These are phyloP conservation scores for Berkeleyomyces basicola DNA, from an alignment of 2,329 filamentous ascomycete genomes.

Conservation along the genomic window DNA sequence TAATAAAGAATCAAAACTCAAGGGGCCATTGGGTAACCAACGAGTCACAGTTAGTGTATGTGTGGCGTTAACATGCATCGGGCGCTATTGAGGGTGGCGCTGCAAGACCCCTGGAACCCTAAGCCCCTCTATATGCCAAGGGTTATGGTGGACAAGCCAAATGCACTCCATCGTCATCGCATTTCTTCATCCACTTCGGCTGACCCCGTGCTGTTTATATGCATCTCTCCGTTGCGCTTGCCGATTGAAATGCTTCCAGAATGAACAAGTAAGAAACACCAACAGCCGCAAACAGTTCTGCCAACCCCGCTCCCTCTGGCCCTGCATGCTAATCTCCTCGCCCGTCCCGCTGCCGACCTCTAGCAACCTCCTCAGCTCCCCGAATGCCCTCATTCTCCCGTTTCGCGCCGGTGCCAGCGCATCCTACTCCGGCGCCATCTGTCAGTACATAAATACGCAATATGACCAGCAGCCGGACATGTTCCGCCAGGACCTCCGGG, in stretches of 20 bases:
- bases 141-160: neutral
- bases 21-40: too few relatives aligned
- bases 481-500: constrained; percentile 73
- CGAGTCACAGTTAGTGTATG: too few relatives aligned
- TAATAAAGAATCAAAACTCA: too few relatives aligned
- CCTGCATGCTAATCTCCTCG: neutral
- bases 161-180: neutral
- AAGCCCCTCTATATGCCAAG: neutral
- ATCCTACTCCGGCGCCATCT: constrained; percentile 66
- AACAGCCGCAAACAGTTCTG: neutral
- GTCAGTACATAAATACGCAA: constrained; percentile 90
- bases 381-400: constrained; percentile 59
- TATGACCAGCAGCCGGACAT: constrained; percentile 98
- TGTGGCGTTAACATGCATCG: too few relatives aligned
- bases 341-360: neutral
- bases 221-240: neutral
- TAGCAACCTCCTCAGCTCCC: constrained; percentile 8
- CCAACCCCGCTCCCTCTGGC: neutral
- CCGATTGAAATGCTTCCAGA: neutral
- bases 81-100: too few relatives aligned
- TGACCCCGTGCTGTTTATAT: neutral
- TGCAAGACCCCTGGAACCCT: too few relatives aligned
- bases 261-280: neutral
- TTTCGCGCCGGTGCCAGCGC: constrained; percentile 75
- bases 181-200: neutral